Percentiles rank a stretch among this genome's conserved stretches.
These are phyloP conservation scores for Hysterium pulicare DNA, from an alignment of 2,329 filamentous ascomycete species.

Conservation along the genomic window DNA sequence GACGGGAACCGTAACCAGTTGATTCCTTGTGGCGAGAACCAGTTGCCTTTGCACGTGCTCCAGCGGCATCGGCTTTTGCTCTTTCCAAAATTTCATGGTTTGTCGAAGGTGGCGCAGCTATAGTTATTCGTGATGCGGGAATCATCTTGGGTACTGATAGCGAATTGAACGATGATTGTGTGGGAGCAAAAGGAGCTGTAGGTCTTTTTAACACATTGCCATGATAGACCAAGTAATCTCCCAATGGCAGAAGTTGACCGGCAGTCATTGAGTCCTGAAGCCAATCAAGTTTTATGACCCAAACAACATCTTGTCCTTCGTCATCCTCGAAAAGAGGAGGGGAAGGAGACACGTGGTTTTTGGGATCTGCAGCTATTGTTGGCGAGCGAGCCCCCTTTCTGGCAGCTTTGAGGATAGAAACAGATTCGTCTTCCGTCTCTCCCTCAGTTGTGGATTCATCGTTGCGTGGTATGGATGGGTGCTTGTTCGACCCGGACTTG, in stretches of 20 bases:
- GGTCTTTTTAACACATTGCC: conserved; percentile 44
- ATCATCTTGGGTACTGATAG: background rate
- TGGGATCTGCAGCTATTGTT: background rate
- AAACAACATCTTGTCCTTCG: conserved; percentile 35
- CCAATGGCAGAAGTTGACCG: conserved; percentile 43
- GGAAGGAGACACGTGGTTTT: background rate
- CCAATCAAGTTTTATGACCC: conserved; percentile 55
- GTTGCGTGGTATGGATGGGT: conserved; percentile 5
- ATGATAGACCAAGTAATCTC: conserved; percentile 51
- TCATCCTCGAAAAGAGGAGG: conserved; percentile 14
- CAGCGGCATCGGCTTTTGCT: conserved; percentile 49
- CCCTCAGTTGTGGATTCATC: conserved; percentile 23
- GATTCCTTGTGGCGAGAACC: conserved; percentile 12
- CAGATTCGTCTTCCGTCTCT: conserved; percentile 13
- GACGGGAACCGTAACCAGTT: conserved; percentile 20
- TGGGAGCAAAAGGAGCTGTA: conserved; percentile 16
- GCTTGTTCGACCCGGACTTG: background rate
- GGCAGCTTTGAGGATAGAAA: background rate
- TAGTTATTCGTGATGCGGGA: conserved; percentile 16
- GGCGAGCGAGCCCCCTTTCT: background rate
- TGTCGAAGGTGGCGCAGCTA: conserved; percentile 18
- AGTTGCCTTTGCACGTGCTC: conserved; percentile 8
- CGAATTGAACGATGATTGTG: background rate
- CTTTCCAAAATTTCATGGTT: conserved; percentile 48
- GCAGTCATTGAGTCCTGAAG: conserved; percentile 46